Conservation (phyloP, 768 basidiomycete species). For the Guyanaporus albipodus region DNA sequence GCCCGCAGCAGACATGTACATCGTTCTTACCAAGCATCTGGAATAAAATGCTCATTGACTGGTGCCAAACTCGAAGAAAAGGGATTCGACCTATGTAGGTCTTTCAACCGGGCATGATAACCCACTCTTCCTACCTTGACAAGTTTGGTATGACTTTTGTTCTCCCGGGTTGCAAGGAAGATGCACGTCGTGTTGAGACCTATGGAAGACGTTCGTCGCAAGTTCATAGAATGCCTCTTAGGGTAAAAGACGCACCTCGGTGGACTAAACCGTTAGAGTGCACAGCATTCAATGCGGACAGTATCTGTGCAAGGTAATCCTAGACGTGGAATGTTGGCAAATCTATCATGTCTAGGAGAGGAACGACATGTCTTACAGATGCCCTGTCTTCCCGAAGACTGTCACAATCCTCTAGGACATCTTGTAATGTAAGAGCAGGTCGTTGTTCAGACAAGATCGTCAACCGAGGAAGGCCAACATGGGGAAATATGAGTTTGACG, state of each 20-base stretch:
- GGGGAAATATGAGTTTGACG: conserved; percentile 56
- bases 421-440: conserved; percentile 61
- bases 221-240: background rate
- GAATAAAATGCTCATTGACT: conserved; percentile 16
- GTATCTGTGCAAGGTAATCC: conserved; percentile 74
- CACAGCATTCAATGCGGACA: conserved; percentile 63
- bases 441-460: conserved; percentile 69
- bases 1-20: background rate
- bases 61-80: conserved; percentile 41
- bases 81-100: conserved; percentile 81
- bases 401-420: conserved; percentile 74
- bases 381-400: conserved; percentile 70
- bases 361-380: conserved; percentile 40
- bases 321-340: conserved; percentile 25
- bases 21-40: conserved; percentile 28
- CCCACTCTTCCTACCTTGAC: conserved; percentile 73
- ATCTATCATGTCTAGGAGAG: background rate
- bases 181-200: conserved; percentile 59
- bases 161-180: conserved; percentile 53
- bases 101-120: conserved; percentile 69
- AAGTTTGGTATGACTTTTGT: conserved; percentile 51
- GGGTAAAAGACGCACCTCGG: conserved; percentile 43
- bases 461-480: conserved; percentile 50
- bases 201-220: conserved; percentile 17
- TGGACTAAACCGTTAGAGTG: conserved; percentile 68